Evolutionary conservation across 768 basidiomycete genomes (phyloP), one percentile per base, ranked within the genome.

Genomic region (Cytidiella melzeri): DNA sequence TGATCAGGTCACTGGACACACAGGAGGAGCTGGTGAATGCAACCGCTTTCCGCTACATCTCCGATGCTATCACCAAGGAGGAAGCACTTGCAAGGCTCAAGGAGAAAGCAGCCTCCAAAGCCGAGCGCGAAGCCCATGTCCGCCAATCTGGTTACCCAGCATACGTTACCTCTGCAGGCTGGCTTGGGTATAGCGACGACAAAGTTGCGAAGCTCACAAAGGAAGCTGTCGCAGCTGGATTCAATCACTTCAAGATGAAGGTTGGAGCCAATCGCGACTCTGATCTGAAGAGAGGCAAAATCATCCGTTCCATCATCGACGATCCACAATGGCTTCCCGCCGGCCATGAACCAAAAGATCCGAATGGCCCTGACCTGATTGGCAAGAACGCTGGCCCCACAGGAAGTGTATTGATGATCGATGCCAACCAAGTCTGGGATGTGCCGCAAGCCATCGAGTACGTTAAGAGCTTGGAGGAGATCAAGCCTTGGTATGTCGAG

Each of bases 161-260:
- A 42, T 96, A 94, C 64, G 87, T 94, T 43, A 95, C 93, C 18
- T 90, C 87, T 23, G 92, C 87, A 28, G 92, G 92, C 40, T 95
- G 92, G 93, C 78, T 95, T 21, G 87, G 92, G 2, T 98, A 97
- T 69, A 81, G 78, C 15, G 93, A 97, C 63, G 93, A 95, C 64
- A 96, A 96, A 63, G 82, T 98, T 21, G 77, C 81, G 1, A 77
- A 82, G 6, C 77, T 98, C 45, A 96, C 92, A 7, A 83, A 82
- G 60, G 90, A 93, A 62, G 89, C 92, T 26, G 74, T 98, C 45
- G 68, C 76, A 20, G 80, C 77, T 39, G 94, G 94, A 19, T 98
- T 98, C 79, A 95, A 91, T 70, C 93, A 96, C 70, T 98, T 98
- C 80, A 97, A 97, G 71, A 93, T 97, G 84, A 98, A 97, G 72